These are phyloP conservation scores for Huntiella moniliformis DNA, from an alignment of 2,329 filamentous ascomycete species.

Conservation along the genomic window DNA sequence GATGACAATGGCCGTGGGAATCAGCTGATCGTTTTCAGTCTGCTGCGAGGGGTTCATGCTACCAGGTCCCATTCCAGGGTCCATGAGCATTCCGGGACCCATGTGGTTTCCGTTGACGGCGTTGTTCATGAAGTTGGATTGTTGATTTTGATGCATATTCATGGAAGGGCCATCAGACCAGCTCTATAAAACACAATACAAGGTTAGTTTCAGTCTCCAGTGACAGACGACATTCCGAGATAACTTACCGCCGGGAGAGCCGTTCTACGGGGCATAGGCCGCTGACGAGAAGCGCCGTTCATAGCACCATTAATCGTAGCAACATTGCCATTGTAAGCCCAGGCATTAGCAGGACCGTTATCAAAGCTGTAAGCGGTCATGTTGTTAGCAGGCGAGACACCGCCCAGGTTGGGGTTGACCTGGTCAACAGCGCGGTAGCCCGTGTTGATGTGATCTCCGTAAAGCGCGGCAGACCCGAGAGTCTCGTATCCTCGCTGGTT, in stretches of 20 bases:
- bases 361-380: slow-evolving; percentile 30
- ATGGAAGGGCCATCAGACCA: slow-evolving; percentile 31
- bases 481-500: slow-evolving; percentile 63
- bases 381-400: slow-evolving; percentile 20
- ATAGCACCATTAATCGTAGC: slow-evolving; percentile 43
- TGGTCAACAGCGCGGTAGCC: slow-evolving; percentile 40
- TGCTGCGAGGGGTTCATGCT: slow-evolving; percentile 22
- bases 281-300: slow-evolving; percentile 40
- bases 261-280: slow-evolving; percentile 33
- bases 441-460: slow-evolving; percentile 46
- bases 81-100: slow-evolving; percentile 25
- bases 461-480: slow-evolving; percentile 44
- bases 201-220: neutral
- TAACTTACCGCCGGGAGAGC: slow-evolving; percentile 56
- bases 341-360: slow-evolving; percentile 47
- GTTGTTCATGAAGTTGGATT: slow-evolving; percentile 19
- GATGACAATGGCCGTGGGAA: slow-evolving; percentile 95
- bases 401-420: slow-evolving; percentile 20
- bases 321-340: slow-evolving; percentile 57
- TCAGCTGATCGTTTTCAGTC: slow-evolving; percentile 63
- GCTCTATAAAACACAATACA: slow-evolving; percentile 19
- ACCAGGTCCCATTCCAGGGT: slow-evolving; percentile 17
- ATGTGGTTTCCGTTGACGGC: slow-evolving; percentile 21
- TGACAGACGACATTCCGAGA: slow-evolving; percentile 4
- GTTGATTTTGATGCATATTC: slow-evolving; percentile 21